Evolutionary conservation across 345 rosid genomes (phyloP).

Genomic region (Melaleuca quinquenervia): DNA sequence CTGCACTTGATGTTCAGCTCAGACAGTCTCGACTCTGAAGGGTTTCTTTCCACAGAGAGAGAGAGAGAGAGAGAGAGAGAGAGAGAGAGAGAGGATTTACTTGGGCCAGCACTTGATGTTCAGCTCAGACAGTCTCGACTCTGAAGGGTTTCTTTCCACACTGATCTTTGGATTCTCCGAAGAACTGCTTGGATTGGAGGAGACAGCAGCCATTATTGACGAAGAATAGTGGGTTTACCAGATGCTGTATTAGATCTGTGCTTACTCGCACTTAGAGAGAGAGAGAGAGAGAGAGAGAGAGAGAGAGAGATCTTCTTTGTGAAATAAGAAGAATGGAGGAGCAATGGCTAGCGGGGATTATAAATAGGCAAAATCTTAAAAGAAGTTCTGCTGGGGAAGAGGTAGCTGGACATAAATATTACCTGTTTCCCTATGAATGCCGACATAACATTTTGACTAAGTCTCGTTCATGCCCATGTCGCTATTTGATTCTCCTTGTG

Average conservation of each 20-base stretch:
- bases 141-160: conserved; percentile 67
- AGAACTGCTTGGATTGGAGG: conserved; percentile 5
- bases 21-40: conserved; percentile 54
- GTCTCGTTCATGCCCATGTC: neutral
- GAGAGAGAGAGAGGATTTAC: conserved; percentile 21
- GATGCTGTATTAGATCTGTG: neutral
- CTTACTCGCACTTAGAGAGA: neutral
- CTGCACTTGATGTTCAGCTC: conserved; percentile 79
- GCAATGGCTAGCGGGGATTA: neutral
- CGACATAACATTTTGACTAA: neutral
- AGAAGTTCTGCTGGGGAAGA: neutral
- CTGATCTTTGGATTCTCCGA: conserved; percentile 36
- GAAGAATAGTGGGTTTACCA: neutral
- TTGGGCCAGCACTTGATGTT: conserved; percentile 95
- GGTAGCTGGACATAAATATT: neutral
- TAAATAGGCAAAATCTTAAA: neutral
- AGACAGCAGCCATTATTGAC: neutral
- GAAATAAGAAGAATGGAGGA: neutral
- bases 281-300: neutral
- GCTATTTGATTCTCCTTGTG: neutral
- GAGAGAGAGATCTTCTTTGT: neutral
- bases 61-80: neutral
- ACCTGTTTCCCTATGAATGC: neutral
- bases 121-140: conserved; percentile 51
- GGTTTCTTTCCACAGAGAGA: conserved; percentile 65